phyloP scores from a whole-genome alignment of 1,139 yeast genomes.

The Taphrina wiesneri region DNA sequence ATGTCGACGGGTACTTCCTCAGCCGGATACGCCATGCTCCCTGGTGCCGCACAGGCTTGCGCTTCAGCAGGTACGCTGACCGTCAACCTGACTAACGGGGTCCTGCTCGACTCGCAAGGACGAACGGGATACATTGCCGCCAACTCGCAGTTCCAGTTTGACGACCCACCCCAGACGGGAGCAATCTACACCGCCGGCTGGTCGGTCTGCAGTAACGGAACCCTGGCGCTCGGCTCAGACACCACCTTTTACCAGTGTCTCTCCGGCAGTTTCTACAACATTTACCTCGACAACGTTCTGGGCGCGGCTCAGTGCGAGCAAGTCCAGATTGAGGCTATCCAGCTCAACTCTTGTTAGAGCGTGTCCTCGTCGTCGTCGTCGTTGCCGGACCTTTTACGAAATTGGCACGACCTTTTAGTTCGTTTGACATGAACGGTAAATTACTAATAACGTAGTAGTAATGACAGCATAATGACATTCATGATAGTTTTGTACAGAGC shows the following conservation, averaged over 20 bases:
- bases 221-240: slow-evolving; percentile 67
- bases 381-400: neutral
- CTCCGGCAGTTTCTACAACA: slow-evolving; percentile 79
- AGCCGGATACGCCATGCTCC: slow-evolving; percentile 30
- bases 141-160: slow-evolving; percentile 84
- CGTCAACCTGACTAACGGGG: slow-evolving; percentile 55
- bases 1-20: slow-evolving; percentile 41
- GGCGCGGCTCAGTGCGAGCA: slow-evolving; percentile 66
- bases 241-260: slow-evolving; percentile 74
- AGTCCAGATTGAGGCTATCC: slow-evolving; percentile 52
- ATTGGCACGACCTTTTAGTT: neutral
- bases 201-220: slow-evolving; percentile 61
- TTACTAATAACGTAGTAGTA: neutral
- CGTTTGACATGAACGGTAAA: neutral
- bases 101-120: slow-evolving; percentile 62
- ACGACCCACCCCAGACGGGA: slow-evolving; percentile 91
- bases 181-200: slow-evolving; percentile 84
- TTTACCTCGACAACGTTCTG: slow-evolving; percentile 60
- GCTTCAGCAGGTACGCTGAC: slow-evolving; percentile 22
- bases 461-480: neutral
- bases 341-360: slow-evolving; percentile 30
- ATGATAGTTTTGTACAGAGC: neutral
- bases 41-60: slow-evolving; percentile 32
- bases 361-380: too few relatives aligned
- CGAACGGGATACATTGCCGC: slow-evolving; percentile 83